Evolutionary conservation across 2,329 filamentous ascomycete genomes (phyloP), one percentile per base, ranked within the genome.

Genomic region (Curvularia hawaiiensis): DNA sequence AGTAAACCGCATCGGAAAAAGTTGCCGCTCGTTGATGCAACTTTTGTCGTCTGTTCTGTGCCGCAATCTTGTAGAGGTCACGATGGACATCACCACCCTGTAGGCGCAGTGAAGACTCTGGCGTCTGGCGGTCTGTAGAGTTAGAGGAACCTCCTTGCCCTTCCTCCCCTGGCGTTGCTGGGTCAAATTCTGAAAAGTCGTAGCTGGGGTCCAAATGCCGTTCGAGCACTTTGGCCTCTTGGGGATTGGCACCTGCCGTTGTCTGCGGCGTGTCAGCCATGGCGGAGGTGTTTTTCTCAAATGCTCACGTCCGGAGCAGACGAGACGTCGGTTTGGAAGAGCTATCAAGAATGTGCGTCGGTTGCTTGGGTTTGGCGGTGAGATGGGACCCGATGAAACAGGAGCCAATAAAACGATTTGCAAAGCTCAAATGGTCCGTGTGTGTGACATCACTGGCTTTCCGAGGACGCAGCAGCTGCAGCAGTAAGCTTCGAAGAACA

Each of bases 11-110:
- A 63, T 85, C 79, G 48, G 89, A 88, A 67, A 92, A 92, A 0
- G 89, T 91, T 52, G 84, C 83, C 16, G 90, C 81, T 60, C 90
- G 84, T 67, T 85, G 79, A 63, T 78, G 79, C 72, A 75, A 50
- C 54, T 73, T 74, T 12, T 77, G 74, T 39, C 75, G 71, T 66
- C 68, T 83, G 74, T 73, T 77, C 39, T 85, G 81, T 16, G 87
- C 85, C 60, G 88, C 86, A 66, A 91, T 87, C 70, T 86, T 89
- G 82, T 90, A 93, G 33, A 93, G 83, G 67, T 91, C 88, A 33
- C 90, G 87, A 71, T 92, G 90, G 22, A 93, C 88, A 67, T 93
- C 90, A 40, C 90, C 90, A 50, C 90, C 90, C 69, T 90, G 89
- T 3, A 92, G 80, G 57, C 81, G 85, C 52, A 92, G 79, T 0